A percentile compares a stretch with the other conserved stretches of the same genome.
These are phyloP conservation scores for Amoebophrya sp. DNA, from an alignment of 169 alveolate genomes.

Conservation along the genomic window DNA sequence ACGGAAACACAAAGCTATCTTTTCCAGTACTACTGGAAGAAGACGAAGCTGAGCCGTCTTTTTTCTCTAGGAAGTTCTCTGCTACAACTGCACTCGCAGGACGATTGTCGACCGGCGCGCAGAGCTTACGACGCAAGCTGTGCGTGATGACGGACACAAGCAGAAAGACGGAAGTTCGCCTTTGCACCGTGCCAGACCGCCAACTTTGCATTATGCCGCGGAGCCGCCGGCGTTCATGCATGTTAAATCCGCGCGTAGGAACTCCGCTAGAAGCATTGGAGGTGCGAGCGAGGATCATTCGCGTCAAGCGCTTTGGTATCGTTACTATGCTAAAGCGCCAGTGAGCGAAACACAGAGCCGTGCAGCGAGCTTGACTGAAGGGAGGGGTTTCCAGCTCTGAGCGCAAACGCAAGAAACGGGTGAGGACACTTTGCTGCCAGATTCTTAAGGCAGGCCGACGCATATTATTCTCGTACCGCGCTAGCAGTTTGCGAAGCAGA, in stretches of 20 bases:
- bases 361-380: background rate
- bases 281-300: too few relatives aligned
- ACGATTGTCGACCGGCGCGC: too few relatives aligned
- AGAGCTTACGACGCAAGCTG: background rate
- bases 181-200: background rate
- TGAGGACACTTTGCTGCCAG: background rate
- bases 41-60: background rate
- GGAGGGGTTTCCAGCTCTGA: background rate
- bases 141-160: background rate
- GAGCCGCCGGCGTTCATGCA: too few relatives aligned
- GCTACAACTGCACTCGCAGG: too few relatives aligned
- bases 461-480: background rate
- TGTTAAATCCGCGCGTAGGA: background rate
- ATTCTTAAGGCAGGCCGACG: background rate
- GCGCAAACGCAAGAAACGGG: background rate
- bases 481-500: background rate
- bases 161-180: background rate
- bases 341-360: background rate
- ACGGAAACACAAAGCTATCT: background rate
- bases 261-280: too few relatives aligned
- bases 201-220: background rate
- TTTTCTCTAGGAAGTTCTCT: too few relatives aligned
- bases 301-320: background rate
- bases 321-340: background rate
- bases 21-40: background rate